These are phyloP conservation scores for Cladosporium sphaerospermum DNA, from an alignment of 2,329 filamentous ascomycete species.

Conservation along the genomic window DNA sequence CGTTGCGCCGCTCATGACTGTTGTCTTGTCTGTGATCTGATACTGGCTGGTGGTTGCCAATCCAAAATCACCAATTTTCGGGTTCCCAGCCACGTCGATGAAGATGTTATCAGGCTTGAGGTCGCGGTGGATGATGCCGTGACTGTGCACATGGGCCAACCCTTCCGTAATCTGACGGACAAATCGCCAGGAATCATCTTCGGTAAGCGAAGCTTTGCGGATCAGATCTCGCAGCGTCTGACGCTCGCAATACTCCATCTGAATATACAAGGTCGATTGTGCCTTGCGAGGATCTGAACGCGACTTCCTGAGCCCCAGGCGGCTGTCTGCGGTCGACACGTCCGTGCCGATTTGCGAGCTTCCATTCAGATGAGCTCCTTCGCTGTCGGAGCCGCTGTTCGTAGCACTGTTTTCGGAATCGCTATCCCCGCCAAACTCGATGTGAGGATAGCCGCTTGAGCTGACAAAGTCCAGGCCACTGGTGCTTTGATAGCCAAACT, in stretches of 20 bases:
- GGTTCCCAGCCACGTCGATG: constrained; percentile 82
- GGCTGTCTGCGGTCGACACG: constrained; percentile 1
- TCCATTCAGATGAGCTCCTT: background rate
- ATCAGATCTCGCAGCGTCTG: constrained; percentile 87
- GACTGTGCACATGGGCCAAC: constrained; percentile 77
- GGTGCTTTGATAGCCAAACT: constrained; percentile 59
- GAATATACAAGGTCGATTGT: constrained; percentile 82
- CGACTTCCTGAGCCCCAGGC: constrained; percentile 34
- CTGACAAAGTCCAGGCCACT: constrained; percentile 90
- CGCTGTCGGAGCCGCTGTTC: background rate
- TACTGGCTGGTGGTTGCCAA: constrained; percentile 84
- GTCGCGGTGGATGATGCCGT: constrained; percentile 91
- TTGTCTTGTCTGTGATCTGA: constrained; percentile 50
- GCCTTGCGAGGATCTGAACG: constrained; percentile 45
- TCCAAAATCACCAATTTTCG: constrained; percentile 95
- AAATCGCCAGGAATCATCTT: constrained; percentile 79
- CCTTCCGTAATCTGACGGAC: constrained; percentile 90
- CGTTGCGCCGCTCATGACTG: constrained; percentile 25
- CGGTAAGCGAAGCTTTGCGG: constrained; percentile 60
- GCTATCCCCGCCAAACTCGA: constrained; percentile 66
- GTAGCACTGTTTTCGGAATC: constrained; percentile 26
- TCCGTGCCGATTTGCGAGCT: background rate
- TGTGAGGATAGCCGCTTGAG: constrained; percentile 67
- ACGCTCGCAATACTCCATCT: constrained; percentile 98
- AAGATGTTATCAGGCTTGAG: constrained; percentile 97